Evolutionary conservation across 768 basidiomycete genomes (phyloP).

Genomic region (Calocybe indica): DNA sequence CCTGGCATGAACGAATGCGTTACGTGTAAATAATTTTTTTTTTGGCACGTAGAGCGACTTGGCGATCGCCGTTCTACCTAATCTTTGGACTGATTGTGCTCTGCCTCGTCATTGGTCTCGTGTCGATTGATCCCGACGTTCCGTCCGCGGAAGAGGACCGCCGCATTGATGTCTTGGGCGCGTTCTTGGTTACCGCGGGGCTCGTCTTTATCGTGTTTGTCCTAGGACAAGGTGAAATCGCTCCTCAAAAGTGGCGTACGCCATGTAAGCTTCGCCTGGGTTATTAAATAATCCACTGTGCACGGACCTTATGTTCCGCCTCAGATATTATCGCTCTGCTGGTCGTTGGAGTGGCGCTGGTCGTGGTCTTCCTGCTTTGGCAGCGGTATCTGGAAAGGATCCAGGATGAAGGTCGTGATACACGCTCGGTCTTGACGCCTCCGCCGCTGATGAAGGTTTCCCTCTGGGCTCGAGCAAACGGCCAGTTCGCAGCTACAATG

Average conservation of each 20-base stretch:
- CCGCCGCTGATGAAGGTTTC: slow-evolving; percentile 59
- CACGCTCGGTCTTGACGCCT: slow-evolving; percentile 21
- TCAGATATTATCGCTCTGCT: slow-evolving; percentile 63
- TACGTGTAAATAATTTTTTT: background rate
- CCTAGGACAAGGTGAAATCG: slow-evolving; percentile 56
- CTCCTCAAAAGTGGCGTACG: slow-evolving; percentile 53
- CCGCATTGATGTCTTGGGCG: slow-evolving; percentile 73
- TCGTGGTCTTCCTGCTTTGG: slow-evolving; percentile 55
- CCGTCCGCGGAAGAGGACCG: slow-evolving; percentile 33
- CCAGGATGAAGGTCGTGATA: background rate
- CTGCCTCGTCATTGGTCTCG: slow-evolving; percentile 43
- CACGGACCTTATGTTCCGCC: no score
- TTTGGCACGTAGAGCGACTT: slow-evolving; percentile 33
- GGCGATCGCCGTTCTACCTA: slow-evolving; percentile 63
- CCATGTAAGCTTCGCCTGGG: slow-evolving; percentile 10
- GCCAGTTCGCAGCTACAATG: slow-evolving; percentile 53
- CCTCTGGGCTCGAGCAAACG: slow-evolving; percentile 53
- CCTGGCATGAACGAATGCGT: background rate
- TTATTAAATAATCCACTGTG: slow-evolving; percentile 12
- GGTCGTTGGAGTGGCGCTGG: slow-evolving; percentile 49
- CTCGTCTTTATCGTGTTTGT: slow-evolving; percentile 66
- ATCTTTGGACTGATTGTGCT: slow-evolving; percentile 49
- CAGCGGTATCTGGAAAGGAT: slow-evolving; percentile 47
- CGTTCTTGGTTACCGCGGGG: slow-evolving; percentile 55
- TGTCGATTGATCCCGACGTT: slow-evolving; percentile 59